Percentiles rank a stretch among this genome's conserved stretches.
phyloP scores from a whole-genome alignment of 1,284 basidiomycete species.

The Puccinia polysora region DNA sequence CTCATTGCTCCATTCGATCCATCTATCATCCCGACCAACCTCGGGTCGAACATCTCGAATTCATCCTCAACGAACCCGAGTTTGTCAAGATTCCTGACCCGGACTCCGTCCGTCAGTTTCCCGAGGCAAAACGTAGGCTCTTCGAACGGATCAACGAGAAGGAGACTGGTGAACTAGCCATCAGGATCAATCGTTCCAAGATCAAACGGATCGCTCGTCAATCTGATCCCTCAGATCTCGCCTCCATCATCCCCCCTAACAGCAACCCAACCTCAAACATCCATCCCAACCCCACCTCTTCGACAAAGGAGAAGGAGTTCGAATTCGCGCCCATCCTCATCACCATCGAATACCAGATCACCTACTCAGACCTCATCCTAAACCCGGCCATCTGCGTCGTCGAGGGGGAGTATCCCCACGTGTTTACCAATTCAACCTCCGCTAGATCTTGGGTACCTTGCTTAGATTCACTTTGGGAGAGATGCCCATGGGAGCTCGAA shows the following conservation, averaged over 20 bases:
- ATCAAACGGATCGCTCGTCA: constrained; percentile 51
- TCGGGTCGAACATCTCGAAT: neutral
- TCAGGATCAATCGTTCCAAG: constrained; percentile 52
- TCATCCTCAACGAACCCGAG: constrained; percentile 23
- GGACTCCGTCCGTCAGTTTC: constrained; percentile 44
- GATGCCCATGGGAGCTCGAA: constrained; percentile 97
- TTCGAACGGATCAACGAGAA: constrained; percentile 40
- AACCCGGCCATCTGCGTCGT: constrained; percentile 83
- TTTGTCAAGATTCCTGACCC: constrained; percentile 28
- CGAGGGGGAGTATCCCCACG: constrained; percentile 77
- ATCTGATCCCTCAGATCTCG: constrained; percentile 7
- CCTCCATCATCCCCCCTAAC: constrained; percentile 13
- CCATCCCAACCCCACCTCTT: neutral
- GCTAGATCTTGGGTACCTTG: constrained; percentile 97
- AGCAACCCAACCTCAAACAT: neutral
- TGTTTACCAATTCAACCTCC: constrained; percentile 82
- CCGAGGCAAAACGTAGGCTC: constrained; percentile 41
- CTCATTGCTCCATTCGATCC: constrained; percentile 57
- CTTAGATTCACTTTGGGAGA: constrained; percentile 89
- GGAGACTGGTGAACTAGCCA: constrained; percentile 49
- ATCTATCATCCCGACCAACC: constrained; percentile 43
- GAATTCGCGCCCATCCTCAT: constrained; percentile 75
- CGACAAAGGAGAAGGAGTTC: constrained; percentile 42
- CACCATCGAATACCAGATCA: constrained; percentile 67
- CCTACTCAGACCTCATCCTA: constrained; percentile 62